phyloP scores from a whole-genome alignment of 2,329 filamentous ascomycete genomes.

The Tolypocladium ophioglossoides region DNA sequence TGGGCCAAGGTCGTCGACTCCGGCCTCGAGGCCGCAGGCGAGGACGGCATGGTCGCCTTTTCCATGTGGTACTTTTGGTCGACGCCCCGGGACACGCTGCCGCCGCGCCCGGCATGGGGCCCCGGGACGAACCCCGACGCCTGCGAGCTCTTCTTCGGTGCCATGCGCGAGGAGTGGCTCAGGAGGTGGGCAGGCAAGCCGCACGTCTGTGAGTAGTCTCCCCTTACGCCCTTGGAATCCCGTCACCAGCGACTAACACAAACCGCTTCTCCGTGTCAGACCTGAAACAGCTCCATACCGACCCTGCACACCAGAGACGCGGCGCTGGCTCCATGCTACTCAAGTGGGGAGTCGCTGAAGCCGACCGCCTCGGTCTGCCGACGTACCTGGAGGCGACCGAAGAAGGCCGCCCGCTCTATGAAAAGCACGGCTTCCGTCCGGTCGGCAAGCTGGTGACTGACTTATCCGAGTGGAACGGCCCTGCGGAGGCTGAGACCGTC shows the following conservation, averaged over 20 bases:
- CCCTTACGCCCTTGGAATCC: background rate
- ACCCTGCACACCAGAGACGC: slow-evolving; percentile 23
- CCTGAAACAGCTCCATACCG: slow-evolving; percentile 26
- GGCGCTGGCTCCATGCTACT: slow-evolving; percentile 24
- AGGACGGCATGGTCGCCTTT: slow-evolving; percentile 22
- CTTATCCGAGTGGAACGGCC: slow-evolving; percentile 18
- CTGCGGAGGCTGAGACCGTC: slow-evolving; percentile 6
- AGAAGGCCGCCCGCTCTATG: slow-evolving; percentile 21
- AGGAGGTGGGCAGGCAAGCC: slow-evolving; percentile 19
- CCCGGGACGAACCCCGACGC: slow-evolving; percentile 22
- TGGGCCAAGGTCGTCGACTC: slow-evolving; percentile 27
- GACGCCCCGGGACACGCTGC: slow-evolving; percentile 9
- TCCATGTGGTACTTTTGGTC: slow-evolving; percentile 24
- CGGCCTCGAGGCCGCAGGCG: slow-evolving; percentile 13
- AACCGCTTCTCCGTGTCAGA: slow-evolving; percentile 12
- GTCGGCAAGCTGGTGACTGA: slow-evolving; percentile 15
- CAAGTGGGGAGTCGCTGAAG: slow-evolving; percentile 22
- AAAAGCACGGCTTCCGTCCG: slow-evolving; percentile 23
- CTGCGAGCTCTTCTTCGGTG: slow-evolving; percentile 19
- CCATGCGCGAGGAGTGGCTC: slow-evolving; percentile 18
- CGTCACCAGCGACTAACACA: background rate
- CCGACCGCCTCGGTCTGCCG: slow-evolving; percentile 23
- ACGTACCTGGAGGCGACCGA: slow-evolving; percentile 25
- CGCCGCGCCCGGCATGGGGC: slow-evolving; percentile 14
- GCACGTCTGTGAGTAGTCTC: slow-evolving; percentile 21